Conservation (phyloP, 139 green algal genomes). For the Choricystis sp. region DNA sequence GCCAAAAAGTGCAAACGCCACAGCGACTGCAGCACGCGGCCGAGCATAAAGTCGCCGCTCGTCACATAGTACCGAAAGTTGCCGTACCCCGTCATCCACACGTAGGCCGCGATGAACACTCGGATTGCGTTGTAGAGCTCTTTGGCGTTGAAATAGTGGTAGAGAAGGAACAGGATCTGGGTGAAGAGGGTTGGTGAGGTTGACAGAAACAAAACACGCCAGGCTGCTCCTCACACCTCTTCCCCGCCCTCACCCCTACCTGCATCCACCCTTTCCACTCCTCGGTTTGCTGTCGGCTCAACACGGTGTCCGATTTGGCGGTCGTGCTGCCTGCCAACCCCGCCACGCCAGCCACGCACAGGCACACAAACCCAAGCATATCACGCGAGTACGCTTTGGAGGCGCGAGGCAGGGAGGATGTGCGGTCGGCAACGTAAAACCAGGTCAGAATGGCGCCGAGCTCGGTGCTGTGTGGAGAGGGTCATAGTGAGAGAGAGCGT, state of each 20-base stretch:
- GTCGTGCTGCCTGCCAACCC: constrained; percentile 9
- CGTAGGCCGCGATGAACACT: constrained; percentile 90
- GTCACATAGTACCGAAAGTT: constrained; percentile 96
- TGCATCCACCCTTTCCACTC: constrained; percentile 97
- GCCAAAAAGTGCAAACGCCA: constrained; percentile 95
- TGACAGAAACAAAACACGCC: neutral
- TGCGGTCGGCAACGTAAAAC: constrained; percentile 77
- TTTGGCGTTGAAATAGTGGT: constrained; percentile 85
- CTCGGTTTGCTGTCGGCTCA: constrained; percentile 90
- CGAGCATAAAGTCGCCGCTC: constrained; percentile 46
- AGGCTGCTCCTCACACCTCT: neutral
- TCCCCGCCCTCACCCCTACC: constrained; percentile 18
- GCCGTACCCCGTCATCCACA: constrained; percentile 96
- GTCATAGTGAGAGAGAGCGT: too few relatives aligned
- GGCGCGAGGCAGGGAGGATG: constrained; percentile 21
- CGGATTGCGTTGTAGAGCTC: constrained; percentile 96
- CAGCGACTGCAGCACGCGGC: constrained; percentile 68
- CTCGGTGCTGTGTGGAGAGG: constrained; percentile 36
- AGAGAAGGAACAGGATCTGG: constrained; percentile 86
- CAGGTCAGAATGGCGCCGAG: constrained; percentile 70
- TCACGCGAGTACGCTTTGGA: constrained; percentile 36
- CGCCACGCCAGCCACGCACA: constrained; percentile 46
- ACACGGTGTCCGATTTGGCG: constrained; percentile 38
- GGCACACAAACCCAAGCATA: constrained; percentile 63
- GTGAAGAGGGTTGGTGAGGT: neutral